Conservation (phyloP, 2,329 filamentous ascomycete genomes). For the Magnaporthiopsis poae region DNA sequence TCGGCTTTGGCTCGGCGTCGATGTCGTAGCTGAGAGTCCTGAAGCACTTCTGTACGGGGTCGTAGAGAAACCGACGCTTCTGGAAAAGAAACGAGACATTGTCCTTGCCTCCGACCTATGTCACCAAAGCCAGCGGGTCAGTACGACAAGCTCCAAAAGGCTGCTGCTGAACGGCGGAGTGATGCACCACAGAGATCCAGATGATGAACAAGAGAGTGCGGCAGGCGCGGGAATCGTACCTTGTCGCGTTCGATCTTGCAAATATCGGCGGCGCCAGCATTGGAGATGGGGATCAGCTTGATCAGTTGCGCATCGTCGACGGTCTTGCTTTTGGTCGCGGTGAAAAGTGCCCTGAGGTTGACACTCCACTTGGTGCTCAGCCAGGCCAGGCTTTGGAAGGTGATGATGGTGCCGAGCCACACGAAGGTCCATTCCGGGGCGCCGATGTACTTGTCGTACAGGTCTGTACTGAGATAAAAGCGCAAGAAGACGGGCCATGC, state of each 20-base stretch:
- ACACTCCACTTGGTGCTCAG: conserved; percentile 97
- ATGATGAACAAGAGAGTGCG: conserved; percentile 4
- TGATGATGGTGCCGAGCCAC: conserved; percentile 80
- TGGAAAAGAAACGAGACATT: conserved; percentile 90
- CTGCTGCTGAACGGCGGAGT: too few relatives aligned
- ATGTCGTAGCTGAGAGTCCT: conserved; percentile 72
- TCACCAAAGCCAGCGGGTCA: not conserved
- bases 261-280: conserved; percentile 82
- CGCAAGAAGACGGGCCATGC: conserved; percentile 87
- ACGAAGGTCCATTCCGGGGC: conserved; percentile 98
- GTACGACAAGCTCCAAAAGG: too few relatives aligned
- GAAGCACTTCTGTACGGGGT: conserved; percentile 62
- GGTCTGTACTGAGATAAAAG: conserved; percentile 71
- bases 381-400: conserved; percentile 80
- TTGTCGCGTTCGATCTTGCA: conserved; percentile 70
- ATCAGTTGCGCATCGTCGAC: conserved; percentile 72
- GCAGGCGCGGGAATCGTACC: conserved; percentile 26
- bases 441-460: conserved; percentile 83
- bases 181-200: not conserved
- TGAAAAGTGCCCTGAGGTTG: conserved; percentile 72
- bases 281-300: conserved; percentile 82
- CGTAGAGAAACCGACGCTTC: conserved; percentile 89
- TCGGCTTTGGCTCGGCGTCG: conserved; percentile 74
- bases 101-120: conserved; percentile 58
- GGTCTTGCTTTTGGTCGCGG: conserved; percentile 57